phyloP scores from a whole-genome alignment of 257 asterid species.

The Orobanche coerulescens region DNA sequence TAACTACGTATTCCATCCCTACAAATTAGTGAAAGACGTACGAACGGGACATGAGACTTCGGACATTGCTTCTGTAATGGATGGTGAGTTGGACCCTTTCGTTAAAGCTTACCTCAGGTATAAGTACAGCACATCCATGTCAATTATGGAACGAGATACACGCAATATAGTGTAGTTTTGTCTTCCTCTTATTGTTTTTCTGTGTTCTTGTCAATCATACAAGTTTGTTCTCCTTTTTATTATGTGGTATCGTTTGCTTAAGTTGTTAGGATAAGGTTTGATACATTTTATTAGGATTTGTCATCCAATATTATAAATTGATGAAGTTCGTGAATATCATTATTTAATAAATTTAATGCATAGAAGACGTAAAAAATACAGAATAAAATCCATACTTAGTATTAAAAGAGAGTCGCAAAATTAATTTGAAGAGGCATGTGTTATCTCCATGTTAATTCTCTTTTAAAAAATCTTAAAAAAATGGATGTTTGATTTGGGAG shows the following conservation, averaged over 20 bases:
- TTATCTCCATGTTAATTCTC: no score
- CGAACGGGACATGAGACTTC: conserved; percentile 77
- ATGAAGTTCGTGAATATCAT: no score
- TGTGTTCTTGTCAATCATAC: not conserved
- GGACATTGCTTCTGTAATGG: conserved; percentile 82
- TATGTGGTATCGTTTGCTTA: not conserved
- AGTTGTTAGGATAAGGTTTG: no score
- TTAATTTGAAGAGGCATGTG: no score
- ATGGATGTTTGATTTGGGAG: no score
- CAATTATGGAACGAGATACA: conserved; percentile 23
- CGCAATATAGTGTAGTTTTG: not conserved
- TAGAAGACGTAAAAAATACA: no score
- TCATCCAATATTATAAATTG: no score
- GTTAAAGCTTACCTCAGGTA: conserved; percentile 75
- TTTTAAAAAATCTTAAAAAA: no score
- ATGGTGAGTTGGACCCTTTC: conserved; percentile 89
- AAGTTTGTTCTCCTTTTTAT: not conserved
- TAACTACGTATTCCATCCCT: conserved; percentile 90
- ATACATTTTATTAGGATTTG: no score
- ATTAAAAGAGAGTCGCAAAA: no score
- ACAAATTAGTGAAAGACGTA: conserved; percentile 88
- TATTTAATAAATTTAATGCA: no score
- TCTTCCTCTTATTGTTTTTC: not conserved
- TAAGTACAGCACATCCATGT: conserved; percentile 52
- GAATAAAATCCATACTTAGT: no score